These are phyloP conservation scores for Neurospora cerealis DNA, from an alignment of 495 filamentous ascomycete genomes.

Conservation along the genomic window DNA sequence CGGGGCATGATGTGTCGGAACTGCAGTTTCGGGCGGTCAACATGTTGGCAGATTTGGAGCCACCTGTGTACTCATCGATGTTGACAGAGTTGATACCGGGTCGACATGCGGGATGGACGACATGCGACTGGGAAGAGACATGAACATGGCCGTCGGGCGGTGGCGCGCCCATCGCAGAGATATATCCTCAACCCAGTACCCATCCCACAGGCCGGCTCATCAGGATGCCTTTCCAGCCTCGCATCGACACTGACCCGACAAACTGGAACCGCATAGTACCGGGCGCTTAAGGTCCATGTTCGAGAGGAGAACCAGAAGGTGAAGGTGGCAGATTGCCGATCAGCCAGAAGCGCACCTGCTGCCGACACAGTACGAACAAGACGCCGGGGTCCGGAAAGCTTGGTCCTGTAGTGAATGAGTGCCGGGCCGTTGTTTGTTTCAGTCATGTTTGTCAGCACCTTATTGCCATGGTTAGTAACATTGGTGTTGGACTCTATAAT, in stretches of 20 bases:
- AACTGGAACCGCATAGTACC: not conserved
- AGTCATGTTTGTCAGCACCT: not conserved
- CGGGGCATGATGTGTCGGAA: constrained; percentile 7
- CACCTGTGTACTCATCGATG: not conserved
- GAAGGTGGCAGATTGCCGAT: not conserved
- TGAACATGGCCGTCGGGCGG: not conserved
- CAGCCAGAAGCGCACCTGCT: not conserved
- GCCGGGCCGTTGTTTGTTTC: not conserved
- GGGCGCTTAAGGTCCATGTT: not conserved
- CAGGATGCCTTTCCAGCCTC: not conserved
- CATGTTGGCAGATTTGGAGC: constrained; percentile 2
- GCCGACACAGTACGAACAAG: not conserved
- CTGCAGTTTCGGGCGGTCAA: constrained; percentile 5
- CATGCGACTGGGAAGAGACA: not conserved
- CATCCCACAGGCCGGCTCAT: not conserved
- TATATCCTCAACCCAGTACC: not conserved
- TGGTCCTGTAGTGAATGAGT: not conserved
- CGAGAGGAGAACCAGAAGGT: not conserved
- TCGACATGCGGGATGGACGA: not conserved
- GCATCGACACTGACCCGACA: not conserved
- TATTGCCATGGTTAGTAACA: not conserved
- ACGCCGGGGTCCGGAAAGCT: not conserved
- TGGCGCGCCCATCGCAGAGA: not conserved
- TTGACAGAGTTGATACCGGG: not conserved
- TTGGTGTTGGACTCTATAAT: not conserved